These are phyloP conservation scores for Tetragonia tetragonoides DNA, from an alignment of 148 eudicot genomes.

Conservation along the genomic window DNA sequence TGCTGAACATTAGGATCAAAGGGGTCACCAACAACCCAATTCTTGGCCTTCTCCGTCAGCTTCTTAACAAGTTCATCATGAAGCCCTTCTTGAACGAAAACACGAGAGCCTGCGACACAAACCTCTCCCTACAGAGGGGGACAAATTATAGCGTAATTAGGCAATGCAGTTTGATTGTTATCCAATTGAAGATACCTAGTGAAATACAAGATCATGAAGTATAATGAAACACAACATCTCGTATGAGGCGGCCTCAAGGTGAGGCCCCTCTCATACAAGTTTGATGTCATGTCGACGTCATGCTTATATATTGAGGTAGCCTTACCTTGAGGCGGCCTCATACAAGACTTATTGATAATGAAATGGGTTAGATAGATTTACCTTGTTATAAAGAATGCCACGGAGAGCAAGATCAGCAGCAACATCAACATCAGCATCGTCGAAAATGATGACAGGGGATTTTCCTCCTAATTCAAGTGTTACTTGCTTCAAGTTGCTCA, in stretches of 20 bases:
- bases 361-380: neutral
- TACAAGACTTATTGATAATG: too few relatives aligned
- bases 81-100: conserved; percentile 86
- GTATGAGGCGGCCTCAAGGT: too few relatives aligned
- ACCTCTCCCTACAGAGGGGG: conserved; percentile 50
- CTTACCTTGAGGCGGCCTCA: too few relatives aligned
- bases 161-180: too few relatives aligned
- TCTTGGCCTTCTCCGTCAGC: conserved; percentile 49
- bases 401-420: conserved; percentile 51
- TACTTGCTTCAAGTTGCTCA: conserved; percentile 74
- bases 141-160: too few relatives aligned
- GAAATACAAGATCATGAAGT: too few relatives aligned
- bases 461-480: conserved; percentile 90
- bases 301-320: too few relatives aligned
- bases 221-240: conserved; percentile 14
- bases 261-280: too few relatives aligned
- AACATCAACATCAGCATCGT: conserved; percentile 73
- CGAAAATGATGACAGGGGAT: conserved; percentile 71
- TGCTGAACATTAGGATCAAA: conserved; percentile 60
- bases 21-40: conserved; percentile 85
- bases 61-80: conserved; percentile 55
- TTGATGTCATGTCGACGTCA: too few relatives aligned
- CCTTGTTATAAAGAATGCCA: conserved; percentile 64
- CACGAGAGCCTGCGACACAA: conserved; percentile 71
- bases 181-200: too few relatives aligned